phyloP scores from a whole-genome alignment of 2,329 filamentous ascomycete species.

The Ophiostoma pallidulum region DNA sequence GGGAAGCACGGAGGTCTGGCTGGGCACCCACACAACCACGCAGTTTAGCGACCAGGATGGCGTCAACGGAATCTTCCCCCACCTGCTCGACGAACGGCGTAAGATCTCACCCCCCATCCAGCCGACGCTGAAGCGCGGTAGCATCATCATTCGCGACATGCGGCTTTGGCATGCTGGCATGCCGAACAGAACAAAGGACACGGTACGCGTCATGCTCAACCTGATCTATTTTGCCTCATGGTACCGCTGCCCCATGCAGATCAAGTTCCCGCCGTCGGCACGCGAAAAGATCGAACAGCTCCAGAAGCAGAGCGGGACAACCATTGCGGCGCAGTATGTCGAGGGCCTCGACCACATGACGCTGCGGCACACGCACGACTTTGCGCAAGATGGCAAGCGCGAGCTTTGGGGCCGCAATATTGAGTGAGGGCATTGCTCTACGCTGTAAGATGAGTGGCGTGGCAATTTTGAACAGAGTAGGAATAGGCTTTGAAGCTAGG shows the following conservation, averaged over 20 bases:
- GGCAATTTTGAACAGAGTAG: no score
- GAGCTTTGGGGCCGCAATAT: slow-evolving; percentile 9
- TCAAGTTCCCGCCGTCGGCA: slow-evolving; percentile 4
- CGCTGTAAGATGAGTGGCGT: no score
- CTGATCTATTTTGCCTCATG: slow-evolving; percentile 31
- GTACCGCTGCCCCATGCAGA: slow-evolving; percentile 22
- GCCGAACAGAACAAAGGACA: slow-evolving; percentile 33
- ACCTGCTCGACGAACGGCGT: slow-evolving; percentile 24
- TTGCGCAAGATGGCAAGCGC: slow-evolving; percentile 14
- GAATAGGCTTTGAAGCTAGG: no score
- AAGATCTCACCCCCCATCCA: slow-evolving; percentile 28
- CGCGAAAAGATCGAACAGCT: neutral
- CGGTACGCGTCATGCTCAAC: slow-evolving; percentile 33
- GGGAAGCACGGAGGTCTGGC: slow-evolving; percentile 42
- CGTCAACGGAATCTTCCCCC: slow-evolving; percentile 20
- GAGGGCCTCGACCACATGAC: slow-evolving; percentile 13
- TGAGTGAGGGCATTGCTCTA: no score
- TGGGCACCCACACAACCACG: slow-evolving; percentile 31
- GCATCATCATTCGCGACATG: slow-evolving; percentile 36
- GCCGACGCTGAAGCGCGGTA: slow-evolving; percentile 32
- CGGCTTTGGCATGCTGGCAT: slow-evolving; percentile 41
- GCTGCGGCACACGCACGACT: slow-evolving; percentile 14
- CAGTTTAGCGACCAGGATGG: slow-evolving; percentile 23
- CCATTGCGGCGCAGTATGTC: slow-evolving; percentile 12
- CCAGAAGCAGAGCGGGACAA: neutral